These are phyloP conservation scores for Bipolaris zeicola DNA, from an alignment of 2,329 filamentous ascomycete species.

Conservation along the genomic window DNA sequence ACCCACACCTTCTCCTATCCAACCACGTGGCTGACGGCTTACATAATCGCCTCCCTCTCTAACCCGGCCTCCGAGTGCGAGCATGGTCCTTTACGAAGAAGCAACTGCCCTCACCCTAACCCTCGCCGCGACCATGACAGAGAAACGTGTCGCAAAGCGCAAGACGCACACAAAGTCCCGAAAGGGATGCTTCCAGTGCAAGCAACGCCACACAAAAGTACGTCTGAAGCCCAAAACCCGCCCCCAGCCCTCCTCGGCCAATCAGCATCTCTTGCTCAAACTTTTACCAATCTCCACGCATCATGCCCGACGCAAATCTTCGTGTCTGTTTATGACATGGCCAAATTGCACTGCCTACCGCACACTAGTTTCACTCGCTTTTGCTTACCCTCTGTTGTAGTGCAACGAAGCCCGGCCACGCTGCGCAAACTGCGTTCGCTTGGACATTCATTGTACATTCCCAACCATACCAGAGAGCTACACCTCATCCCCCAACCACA, in stretches of 20 bases:
- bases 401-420: constrained; percentile 40
- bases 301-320: neutral
- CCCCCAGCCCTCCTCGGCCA: constrained; percentile 5
- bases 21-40: constrained; percentile 6
- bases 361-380: neutral
- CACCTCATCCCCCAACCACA: constrained; percentile 24
- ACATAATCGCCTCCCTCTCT: constrained; percentile 13
- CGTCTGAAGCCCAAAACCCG: constrained; percentile 3
- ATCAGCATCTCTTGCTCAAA: constrained; percentile 9
- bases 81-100: constrained; percentile 3
- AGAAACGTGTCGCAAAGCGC: constrained; percentile 33
- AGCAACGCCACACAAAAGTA: constrained; percentile 43
- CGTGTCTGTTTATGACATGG: neutral
- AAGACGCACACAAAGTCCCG: constrained; percentile 43
- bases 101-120: constrained; percentile 2
- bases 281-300: neutral
- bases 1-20: neutral
- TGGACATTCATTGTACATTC: constrained; percentile 41
- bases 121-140: constrained; percentile 16
- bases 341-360: neutral
- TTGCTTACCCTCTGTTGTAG: constrained; percentile 20
- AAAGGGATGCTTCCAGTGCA: constrained; percentile 41
- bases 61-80: neutral
- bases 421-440: constrained; percentile 38
- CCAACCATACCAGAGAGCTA: constrained; percentile 26